A percentile compares a stretch with the other conserved stretches of the same genome.
These are phyloP conservation scores for Cyclotella cryptica DNA, from an alignment of 108 stramenopile species.

Conservation along the genomic window DNA sequence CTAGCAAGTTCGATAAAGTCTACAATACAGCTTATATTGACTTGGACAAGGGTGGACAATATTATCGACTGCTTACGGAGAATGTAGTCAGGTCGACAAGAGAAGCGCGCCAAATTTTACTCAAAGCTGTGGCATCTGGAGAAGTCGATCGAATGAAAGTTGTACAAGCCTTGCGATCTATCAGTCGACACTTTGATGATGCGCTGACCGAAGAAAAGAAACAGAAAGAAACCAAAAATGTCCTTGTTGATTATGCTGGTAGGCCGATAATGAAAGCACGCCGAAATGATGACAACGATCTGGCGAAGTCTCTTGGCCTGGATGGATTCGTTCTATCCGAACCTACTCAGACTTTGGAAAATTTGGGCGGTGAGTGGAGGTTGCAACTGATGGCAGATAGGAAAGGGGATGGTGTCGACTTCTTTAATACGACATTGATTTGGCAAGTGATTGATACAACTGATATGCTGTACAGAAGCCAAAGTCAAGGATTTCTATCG, in stretches of 20 bases:
- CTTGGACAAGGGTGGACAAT: slow-evolving; percentile 65
- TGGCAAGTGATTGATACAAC: slow-evolving; percentile 68
- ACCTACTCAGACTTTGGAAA: slow-evolving; percentile 67
- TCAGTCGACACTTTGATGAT: slow-evolving; percentile 74
- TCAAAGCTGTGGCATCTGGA: slow-evolving; percentile 72
- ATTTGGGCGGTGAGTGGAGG: slow-evolving; percentile 78
- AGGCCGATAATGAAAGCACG: slow-evolving; percentile 37
- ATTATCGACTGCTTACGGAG: slow-evolving; percentile 84
- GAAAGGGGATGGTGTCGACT: slow-evolving; percentile 83
- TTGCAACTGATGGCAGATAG: slow-evolving; percentile 85
- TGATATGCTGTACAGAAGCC: slow-evolving; percentile 59
- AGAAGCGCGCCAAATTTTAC: slow-evolving; percentile 86
- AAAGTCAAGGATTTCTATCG: slow-evolving; percentile 56
- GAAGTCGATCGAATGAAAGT: slow-evolving; percentile 68
- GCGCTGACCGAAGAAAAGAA: slow-evolving; percentile 59
- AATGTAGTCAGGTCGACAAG: slow-evolving; percentile 81
- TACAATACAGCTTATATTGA: slow-evolving; percentile 89
- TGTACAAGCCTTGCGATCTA: slow-evolving; percentile 75
- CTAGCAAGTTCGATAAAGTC: slow-evolving; percentile 82
- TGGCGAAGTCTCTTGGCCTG: slow-evolving; percentile 37
- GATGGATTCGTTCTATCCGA: slow-evolving; percentile 72
- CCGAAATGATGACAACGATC: slow-evolving; percentile 24
- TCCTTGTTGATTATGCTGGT: slow-evolving; percentile 47
- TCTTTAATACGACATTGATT: slow-evolving; percentile 74
- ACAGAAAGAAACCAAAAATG: slow-evolving; percentile 43